Conservation (phyloP, 129 eudicot species). For the Flaveria trinervia region DNA sequence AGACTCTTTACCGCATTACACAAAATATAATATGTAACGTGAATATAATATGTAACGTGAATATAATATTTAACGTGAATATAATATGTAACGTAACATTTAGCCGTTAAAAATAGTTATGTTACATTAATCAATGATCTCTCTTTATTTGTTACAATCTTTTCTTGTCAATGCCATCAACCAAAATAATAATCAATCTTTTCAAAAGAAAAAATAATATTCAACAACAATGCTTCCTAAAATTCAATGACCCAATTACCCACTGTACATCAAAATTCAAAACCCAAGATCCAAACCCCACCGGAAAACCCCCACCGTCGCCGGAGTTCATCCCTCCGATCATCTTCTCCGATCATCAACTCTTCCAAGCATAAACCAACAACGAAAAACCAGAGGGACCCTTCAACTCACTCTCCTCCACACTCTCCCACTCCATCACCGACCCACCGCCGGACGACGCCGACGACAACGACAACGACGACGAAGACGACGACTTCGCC, state of each 20-base stretch:
- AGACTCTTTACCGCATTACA: no score
- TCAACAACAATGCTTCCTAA: background rate
- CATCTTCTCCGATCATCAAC: conserved; percentile 19
- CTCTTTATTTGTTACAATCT: background rate
- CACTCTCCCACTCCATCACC: conserved; percentile 84
- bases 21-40: no score
- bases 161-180: background rate
- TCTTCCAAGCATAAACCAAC: conserved; percentile 83
- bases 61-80: no score
- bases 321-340: background rate
- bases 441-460: conserved; percentile 66
- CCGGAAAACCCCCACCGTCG: background rate
- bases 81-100: no score
- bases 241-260: background rate
- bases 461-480: conserved; percentile 64
- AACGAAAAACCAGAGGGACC: conserved; percentile 70
- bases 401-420: conserved; percentile 71
- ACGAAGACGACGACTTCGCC: conserved; percentile 49
- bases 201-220: background rate
- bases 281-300: background rate
- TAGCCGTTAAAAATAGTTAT: background rate
- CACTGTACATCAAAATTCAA: conserved; percentile 1
- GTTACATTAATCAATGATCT: background rate
- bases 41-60: no score
- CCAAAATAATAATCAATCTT: background rate